These are phyloP conservation scores for Tuber umbilicatum DNA, from an alignment of 495 filamentous ascomycete species.

Conservation along the genomic window DNA sequence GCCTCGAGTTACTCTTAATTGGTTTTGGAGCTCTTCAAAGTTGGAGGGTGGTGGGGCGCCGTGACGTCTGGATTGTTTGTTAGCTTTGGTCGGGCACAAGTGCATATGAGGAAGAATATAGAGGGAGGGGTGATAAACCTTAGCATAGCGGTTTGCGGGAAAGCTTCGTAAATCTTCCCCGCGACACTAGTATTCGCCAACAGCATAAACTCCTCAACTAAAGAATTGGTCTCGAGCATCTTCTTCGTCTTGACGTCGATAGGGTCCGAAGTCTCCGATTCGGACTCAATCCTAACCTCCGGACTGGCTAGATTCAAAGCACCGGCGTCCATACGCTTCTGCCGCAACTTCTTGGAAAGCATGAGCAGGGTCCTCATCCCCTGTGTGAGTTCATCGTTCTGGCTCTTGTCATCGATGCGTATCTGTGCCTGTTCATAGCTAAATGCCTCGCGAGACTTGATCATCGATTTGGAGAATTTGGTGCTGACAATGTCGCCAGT, in stretches of 20 bases:
- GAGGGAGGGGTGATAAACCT: not conserved
- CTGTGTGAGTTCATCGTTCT: constrained; percentile 78
- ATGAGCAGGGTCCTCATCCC: constrained; percentile 85
- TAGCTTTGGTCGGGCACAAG: constrained; percentile 5
- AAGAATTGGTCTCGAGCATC: constrained; percentile 88
- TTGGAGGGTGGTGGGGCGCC: constrained; percentile 85
- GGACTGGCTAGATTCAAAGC: constrained; percentile 91
- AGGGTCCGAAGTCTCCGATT: constrained; percentile 90
- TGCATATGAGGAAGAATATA: not conserved
- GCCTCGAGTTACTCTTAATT: constrained; percentile 75
- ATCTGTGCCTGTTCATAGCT: constrained; percentile 94
- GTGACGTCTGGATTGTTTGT: constrained; percentile 58
- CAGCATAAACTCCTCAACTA: constrained; percentile 98
- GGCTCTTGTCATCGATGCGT: constrained; percentile 71
- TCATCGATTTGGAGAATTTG: constrained; percentile 92
- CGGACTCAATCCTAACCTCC: constrained; percentile 87
- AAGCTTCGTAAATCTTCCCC: constrained; percentile 73
- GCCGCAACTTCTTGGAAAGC: constrained; percentile 87
- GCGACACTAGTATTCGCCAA: constrained; percentile 95
- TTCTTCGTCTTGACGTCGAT: constrained; percentile 93
- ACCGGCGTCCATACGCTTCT: constrained; percentile 92
- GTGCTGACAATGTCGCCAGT: constrained; percentile 75
- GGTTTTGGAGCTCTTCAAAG: constrained; percentile 85
- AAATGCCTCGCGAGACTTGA: constrained; percentile 95
- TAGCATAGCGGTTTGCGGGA: constrained; percentile 89